These are phyloP conservation scores for Trichoderma sp. DNA, from an alignment of 2,329 filamentous ascomycete species.

Conservation along the genomic window DNA sequence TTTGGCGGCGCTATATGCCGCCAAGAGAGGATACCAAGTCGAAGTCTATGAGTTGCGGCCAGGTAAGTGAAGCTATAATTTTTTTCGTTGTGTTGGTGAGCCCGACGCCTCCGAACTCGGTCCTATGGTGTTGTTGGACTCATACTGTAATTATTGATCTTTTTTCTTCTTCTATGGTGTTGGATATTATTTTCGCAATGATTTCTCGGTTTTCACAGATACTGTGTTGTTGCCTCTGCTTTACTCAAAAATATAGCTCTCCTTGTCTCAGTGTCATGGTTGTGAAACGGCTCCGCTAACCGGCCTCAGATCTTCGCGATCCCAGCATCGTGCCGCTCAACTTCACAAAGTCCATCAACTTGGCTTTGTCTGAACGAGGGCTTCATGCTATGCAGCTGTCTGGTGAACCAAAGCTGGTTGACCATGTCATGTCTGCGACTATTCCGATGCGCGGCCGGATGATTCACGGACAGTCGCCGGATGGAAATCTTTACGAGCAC, in stretches of 20 bases:
- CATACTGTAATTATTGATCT: background rate
- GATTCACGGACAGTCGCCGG: constrained; percentile 75
- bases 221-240: background rate
- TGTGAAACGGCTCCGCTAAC: constrained; percentile 11
- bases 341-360: constrained; percentile 98
- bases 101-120: constrained; percentile 14
- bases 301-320: constrained; percentile 76
- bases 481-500: constrained; percentile 72
- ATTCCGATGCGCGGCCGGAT: constrained; percentile 96
- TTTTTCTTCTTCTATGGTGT: background rate
- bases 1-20: constrained; percentile 89
- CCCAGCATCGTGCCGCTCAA: constrained; percentile 82
- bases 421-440: constrained; percentile 72
- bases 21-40: constrained; percentile 82
- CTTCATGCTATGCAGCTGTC: constrained; percentile 82
- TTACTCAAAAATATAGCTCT: background rate
- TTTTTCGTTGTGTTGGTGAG: constrained; percentile 1
- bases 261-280: background rate
- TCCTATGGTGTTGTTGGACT: background rate
- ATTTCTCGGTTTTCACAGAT: background rate
- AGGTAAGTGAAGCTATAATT: constrained; percentile 59
- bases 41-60: constrained; percentile 91
- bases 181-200: background rate
- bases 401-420: constrained; percentile 65
- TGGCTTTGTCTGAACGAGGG: constrained; percentile 90